phyloP scores from a whole-genome alignment of 2,329 filamentous ascomycete genomes.

The Fusarium tjaetaba region DNA sequence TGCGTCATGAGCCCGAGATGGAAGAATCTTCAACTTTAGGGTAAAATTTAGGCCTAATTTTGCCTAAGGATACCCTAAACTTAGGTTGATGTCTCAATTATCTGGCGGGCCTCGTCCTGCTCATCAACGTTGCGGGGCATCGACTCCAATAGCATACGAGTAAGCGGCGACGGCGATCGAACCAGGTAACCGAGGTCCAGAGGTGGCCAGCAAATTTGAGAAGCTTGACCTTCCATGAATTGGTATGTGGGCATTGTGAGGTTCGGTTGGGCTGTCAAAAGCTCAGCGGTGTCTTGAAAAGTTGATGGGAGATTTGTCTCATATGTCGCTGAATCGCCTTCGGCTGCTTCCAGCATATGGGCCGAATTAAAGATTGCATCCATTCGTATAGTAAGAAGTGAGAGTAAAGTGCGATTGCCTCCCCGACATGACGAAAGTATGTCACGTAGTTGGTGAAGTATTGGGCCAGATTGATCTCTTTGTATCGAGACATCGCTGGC shows the following conservation, averaged over 20 bases:
- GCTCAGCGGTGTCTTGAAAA: conserved; percentile 27
- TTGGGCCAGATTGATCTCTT: conserved; percentile 45
- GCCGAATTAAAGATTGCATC: conserved; percentile 35
- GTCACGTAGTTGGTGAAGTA: conserved; percentile 51
- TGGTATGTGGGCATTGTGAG: conserved; percentile 40
- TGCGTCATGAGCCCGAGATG: conserved; percentile 22
- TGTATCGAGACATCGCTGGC: conserved; percentile 39
- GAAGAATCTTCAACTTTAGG: neutral
- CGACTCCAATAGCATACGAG: conserved; percentile 41
- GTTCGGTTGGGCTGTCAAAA: conserved; percentile 30
- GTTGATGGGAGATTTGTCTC: conserved; percentile 16
- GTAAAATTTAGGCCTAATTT: neutral
- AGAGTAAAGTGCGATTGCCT: conserved; percentile 53
- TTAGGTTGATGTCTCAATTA: conserved; percentile 7
- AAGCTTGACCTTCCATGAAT: conserved; percentile 42
- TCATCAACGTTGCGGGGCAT: conserved; percentile 37
- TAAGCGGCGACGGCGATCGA: conserved; percentile 41
- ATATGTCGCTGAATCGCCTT: conserved; percentile 17
- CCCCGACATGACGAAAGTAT: conserved; percentile 55
- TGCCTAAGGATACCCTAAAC: neutral
- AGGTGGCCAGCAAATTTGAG: conserved; percentile 42
- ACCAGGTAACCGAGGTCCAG: conserved; percentile 41
- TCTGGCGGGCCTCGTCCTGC: conserved; percentile 17
- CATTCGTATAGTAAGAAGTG: conserved; percentile 47
- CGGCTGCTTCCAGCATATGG: conserved; percentile 12